Evolutionary conservation across 441 rosid genomes (phyloP).

Genomic region (Euphorbia schlechtendalii): DNA sequence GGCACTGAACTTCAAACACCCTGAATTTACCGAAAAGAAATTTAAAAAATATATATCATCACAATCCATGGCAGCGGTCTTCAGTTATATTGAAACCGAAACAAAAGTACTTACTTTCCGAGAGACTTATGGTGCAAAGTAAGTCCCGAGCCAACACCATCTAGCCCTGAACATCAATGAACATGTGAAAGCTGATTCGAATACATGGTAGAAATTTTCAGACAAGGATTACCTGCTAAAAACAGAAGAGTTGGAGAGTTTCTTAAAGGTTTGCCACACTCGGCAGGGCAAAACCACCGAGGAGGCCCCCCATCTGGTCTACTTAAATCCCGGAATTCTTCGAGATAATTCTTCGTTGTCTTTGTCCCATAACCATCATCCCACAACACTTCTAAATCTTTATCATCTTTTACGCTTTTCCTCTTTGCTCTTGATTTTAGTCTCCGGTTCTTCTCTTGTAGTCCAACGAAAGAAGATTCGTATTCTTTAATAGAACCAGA

Average conservation of each 20-base stretch:
- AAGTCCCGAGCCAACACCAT: constrained; percentile 80
- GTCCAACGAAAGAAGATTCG: constrained; percentile 28
- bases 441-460: constrained; percentile 18
- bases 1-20: constrained; percentile 81
- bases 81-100: not conserved
- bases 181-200: not conserved
- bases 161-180: constrained; percentile 49
- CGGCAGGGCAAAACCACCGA: constrained; percentile 45
- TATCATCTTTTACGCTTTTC: constrained; percentile 22
- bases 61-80: not conserved
- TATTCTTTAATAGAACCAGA: constrained; percentile 31
- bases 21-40: constrained; percentile 32
- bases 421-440: constrained; percentile 23
- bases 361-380: constrained; percentile 54
- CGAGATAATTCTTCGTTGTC: constrained; percentile 47
- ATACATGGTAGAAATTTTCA: not conserved
- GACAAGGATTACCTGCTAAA: constrained; percentile 52
- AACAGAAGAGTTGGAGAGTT: constrained; percentile 72
- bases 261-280: constrained; percentile 43
- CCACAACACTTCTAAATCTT: constrained; percentile 59
- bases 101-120: constrained; percentile 60
- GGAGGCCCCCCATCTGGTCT: constrained; percentile 73
- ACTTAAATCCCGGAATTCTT: constrained; percentile 44
- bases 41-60: not conserved
- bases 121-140: constrained; percentile 82